These are phyloP conservation scores for Carex littledalei DNA, from an alignment of 176 grass and related monocot genomes.

Conservation along the genomic window DNA sequence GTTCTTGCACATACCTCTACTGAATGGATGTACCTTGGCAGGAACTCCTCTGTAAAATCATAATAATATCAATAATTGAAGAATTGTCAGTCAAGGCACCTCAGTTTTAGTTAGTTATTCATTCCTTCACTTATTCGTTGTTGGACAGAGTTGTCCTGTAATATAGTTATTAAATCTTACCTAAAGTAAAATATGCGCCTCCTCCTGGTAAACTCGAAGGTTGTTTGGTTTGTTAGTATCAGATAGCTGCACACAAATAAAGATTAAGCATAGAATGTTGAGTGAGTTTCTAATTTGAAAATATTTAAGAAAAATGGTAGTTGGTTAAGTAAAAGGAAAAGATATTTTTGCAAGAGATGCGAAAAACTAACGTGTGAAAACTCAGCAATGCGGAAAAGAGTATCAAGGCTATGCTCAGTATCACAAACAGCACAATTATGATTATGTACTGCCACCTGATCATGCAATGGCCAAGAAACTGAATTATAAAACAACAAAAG, in stretches of 20 bases:
- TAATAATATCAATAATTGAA: slow-evolving; percentile 11
- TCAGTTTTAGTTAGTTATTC: not conserved
- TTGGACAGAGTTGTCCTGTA: not conserved
- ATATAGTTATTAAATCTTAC: not conserved
- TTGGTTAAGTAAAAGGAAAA: not conserved
- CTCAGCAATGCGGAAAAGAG: slow-evolving; percentile 25
- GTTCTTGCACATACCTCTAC: slow-evolving; percentile 34
- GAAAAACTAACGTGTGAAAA: slow-evolving; percentile 38
- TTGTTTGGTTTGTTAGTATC: slow-evolving; percentile 44
- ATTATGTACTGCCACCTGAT: slow-evolving; percentile 41
- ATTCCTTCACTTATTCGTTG: no score
- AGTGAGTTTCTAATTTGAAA: not conserved
- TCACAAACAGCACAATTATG: slow-evolving; percentile 14
- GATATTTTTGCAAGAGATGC: not conserved
- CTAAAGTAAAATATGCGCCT: slow-evolving; percentile 36
- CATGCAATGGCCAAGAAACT: not conserved
- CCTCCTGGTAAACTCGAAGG: slow-evolving; percentile 33
- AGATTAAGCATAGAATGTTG: not conserved
- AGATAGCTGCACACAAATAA: slow-evolving; percentile 31
- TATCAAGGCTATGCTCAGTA: slow-evolving; percentile 28
- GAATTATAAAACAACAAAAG: slow-evolving; percentile 10
- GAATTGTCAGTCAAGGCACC: not conserved
- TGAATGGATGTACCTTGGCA: slow-evolving; percentile 27
- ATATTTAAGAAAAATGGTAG: not conserved
- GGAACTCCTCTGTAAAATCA: slow-evolving; percentile 37